Evolutionary conservation across 139 green algal genomes (phyloP).

Genomic region (Diplosphaera chodatii): DNA sequence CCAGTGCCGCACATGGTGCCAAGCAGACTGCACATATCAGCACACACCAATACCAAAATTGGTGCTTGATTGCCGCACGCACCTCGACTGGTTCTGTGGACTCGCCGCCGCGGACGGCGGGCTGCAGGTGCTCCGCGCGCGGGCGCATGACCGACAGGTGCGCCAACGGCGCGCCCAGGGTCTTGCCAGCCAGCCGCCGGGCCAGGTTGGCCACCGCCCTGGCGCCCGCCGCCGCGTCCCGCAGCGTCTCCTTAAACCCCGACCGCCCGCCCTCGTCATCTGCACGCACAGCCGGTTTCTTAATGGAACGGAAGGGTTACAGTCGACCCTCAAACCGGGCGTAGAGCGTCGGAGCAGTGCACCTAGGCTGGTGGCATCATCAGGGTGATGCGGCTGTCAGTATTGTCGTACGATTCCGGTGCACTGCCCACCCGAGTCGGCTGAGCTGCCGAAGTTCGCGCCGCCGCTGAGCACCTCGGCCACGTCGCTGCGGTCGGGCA

Average conservation of each 20-base stretch:
- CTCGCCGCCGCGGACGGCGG: neutral
- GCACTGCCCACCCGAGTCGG: neutral
- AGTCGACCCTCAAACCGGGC: too few species aligned
- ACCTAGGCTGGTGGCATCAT: too few species aligned
- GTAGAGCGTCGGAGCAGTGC: too few species aligned
- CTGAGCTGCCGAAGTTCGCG: neutral
- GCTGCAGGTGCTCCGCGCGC: neutral
- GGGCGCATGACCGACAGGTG: neutral
- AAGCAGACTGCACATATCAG: too few species aligned
- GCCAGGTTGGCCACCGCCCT: neutral
- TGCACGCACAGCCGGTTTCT: too few species aligned
- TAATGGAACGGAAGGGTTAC: too few species aligned
- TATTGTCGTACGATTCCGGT: too few species aligned
- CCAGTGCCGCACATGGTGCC: too few species aligned
- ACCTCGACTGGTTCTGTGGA: neutral
- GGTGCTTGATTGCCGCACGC: too few species aligned
- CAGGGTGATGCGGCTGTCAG: too few species aligned
- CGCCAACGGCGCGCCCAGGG: neutral
- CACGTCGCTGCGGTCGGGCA: slow-evolving; percentile 5
- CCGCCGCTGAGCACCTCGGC: neutral
- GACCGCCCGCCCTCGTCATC: neutral
- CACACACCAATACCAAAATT: too few species aligned
- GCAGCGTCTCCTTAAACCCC: neutral
- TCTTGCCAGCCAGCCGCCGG: neutral
- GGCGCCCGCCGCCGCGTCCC: neutral